Percentiles rank a stretch among this genome's conserved stretches.
Conservation (phyloP, 768 basidiomycete genomes). For the Dendrothele bispora region DNA sequence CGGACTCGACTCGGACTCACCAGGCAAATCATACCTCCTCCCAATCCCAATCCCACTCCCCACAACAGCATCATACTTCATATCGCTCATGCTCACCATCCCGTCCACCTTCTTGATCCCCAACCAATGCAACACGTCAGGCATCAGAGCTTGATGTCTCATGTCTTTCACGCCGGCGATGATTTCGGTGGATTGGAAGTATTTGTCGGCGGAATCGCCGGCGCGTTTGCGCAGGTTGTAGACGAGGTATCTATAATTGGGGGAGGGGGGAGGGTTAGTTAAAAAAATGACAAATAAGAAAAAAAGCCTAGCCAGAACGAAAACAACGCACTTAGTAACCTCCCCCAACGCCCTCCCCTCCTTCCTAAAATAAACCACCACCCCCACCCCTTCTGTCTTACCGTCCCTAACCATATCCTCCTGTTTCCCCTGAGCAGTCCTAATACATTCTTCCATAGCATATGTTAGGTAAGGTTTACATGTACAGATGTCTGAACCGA, state of each 20-base stretch:
- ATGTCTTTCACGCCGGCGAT: slow-evolving; percentile 96
- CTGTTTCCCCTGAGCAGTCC: slow-evolving; percentile 4
- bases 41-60: slow-evolving; percentile 82
- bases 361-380: slow-evolving; percentile 93
- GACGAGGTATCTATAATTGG: slow-evolving; percentile 84
- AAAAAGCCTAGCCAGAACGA: not conserved
- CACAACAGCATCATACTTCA: slow-evolving; percentile 95
- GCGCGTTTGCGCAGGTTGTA: slow-evolving; percentile 96
- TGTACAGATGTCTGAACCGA: slow-evolving; percentile 75
- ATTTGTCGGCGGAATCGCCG: slow-evolving; percentile 89
- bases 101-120: slow-evolving; percentile 88
- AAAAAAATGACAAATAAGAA: not conserved
- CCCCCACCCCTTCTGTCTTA: slow-evolving; percentile 84
- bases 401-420: not conserved
- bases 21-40: slow-evolving; percentile 85
- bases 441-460: slow-evolving; percentile 90
- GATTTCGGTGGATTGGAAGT: slow-evolving; percentile 91
- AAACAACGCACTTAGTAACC: slow-evolving; percentile 71
- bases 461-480: slow-evolving; percentile 90
- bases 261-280: too few species aligned
- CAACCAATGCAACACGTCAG: slow-evolving; percentile 93
- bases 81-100: slow-evolving; percentile 90
- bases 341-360: slow-evolving; percentile 93
- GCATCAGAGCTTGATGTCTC: slow-evolving; percentile 95
- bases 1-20: slow-evolving; percentile 30